Percentiles rank a stretch among this genome's conserved stretches.
Evolutionary conservation across 2,329 filamentous ascomycete genomes (phyloP).

Genomic region (Epichloe elymi): DNA sequence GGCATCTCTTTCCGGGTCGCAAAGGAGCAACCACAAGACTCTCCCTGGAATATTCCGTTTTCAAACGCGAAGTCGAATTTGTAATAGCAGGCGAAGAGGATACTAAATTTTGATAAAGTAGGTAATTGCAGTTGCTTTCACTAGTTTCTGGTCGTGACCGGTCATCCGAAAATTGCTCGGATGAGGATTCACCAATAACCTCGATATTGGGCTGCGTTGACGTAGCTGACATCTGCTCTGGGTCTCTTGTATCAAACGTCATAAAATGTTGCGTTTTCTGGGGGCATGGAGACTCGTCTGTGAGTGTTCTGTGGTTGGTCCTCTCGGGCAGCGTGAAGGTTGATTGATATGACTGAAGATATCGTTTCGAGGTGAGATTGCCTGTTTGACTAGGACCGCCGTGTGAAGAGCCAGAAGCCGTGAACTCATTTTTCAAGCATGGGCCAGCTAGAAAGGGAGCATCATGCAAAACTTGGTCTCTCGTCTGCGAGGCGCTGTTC

Average conservation of each 20-base stretch:
- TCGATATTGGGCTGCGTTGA: slow-evolving; percentile 38
- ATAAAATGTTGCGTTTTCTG: not conserved
- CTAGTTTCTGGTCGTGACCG: slow-evolving; percentile 21
- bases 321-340: slow-evolving; percentile 35
- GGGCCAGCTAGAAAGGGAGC: not conserved
- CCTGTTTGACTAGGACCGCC: not conserved
- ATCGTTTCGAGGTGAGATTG: slow-evolving; percentile 12
- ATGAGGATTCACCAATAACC: slow-evolving; percentile 35
- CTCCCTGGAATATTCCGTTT: slow-evolving; percentile 42
- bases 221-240: slow-evolving; percentile 28
- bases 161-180: slow-evolving; percentile 25
- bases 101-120: slow-evolving; percentile 33
- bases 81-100: slow-evolving; percentile 12
- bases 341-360: slow-evolving; percentile 17
- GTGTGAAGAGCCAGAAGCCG: not conserved
- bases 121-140: slow-evolving; percentile 37
- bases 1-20: slow-evolving; percentile 31
- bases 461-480: not conserved
- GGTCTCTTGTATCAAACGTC: slow-evolving; percentile 12
- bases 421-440: not conserved
- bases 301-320: slow-evolving; percentile 42
- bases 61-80: not conserved
- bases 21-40: slow-evolving; percentile 46
- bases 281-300: slow-evolving; percentile 7
- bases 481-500: slow-evolving; percentile 6